Evolutionary conservation across 176 grass and related monocot genomes (phyloP), one percentile per base, ranked within the genome.

Genomic region (Eleusine coracana): DNA sequence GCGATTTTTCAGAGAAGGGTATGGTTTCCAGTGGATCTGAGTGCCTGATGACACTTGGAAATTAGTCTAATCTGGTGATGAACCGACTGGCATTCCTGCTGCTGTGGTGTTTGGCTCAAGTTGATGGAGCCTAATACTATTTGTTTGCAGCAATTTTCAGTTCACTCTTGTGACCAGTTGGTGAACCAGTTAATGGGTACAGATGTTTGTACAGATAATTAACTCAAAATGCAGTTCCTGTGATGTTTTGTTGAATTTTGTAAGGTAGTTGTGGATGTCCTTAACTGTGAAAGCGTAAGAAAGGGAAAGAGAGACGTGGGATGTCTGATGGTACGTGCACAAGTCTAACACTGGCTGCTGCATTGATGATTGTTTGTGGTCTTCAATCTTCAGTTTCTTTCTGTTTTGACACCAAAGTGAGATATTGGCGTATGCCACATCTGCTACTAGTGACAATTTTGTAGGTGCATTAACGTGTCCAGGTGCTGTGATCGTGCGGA

Each of bases 1-100:
- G 11, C 17, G 65, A 77, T 17, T 15, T 15, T 71, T 83, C 29
- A 1, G 44, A 62, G 54, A 61, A 60, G 21, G 34, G 27, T 60
- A 10, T 71, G 83, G 59, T 89, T 75, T 85, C 42, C 44, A 46
- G 10, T 46, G 10, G 2, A 10, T 46, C 44, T 46, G 44, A 46
- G 44, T 46, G 44, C 44, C 44, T 34, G 31, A 34, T 34, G 31
- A 34, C 31, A 34, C 31, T 0, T 34, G 31, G 31, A 34, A 34
- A 34, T 34, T 34, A 34, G 31, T 34, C 31, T 34, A 34, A 34
- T 21, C 10, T 68, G 49, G 27, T 8, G 25, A 29, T 28, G 34
- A 55, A 40, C 66, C 15, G 75, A 36, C 45, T 70, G 46, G 44
- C 20, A 44, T 63, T 65, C 51, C 2, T 17, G 20, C n/a, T 16